Evolutionary conservation across 2,329 filamentous ascomycete genomes (phyloP), one percentile per base, ranked within the genome.

Genomic region (Sporothrix brunneoviolacea): DNA sequence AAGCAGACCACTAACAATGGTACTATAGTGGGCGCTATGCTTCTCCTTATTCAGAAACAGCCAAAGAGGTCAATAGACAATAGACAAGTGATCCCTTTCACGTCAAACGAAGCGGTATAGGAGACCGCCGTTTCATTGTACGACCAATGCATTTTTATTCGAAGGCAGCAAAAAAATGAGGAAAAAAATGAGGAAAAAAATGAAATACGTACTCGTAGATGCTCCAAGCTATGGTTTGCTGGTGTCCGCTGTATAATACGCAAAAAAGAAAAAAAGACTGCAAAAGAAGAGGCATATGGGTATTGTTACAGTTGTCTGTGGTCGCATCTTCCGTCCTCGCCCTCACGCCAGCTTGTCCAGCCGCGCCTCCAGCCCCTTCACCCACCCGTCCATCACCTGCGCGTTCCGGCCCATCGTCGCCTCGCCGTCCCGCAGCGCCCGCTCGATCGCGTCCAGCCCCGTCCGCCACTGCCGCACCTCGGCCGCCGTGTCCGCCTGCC

Each of bases 391-490:
- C 55, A 97, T 84, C n/a, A 86, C 77, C 60, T 85, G 83, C 66
- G 91, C 83, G 67, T 98, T 98, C 45, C 76, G 79, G 57, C 80
- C 80, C 72, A 94, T 85, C 4, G 82, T 77, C 24, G 72, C 72
- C 62, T 87, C 84, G 4, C 85, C 83, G 53, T 85, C 78, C 55
- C 74, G 74, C 61, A 97, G 82, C 22, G 85, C 83, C 50, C 73
- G 71, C 66, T 96, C 91, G 18, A 96, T 80, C 62, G 84, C 87
- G 54, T 83, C 80, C 15, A 97, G 67, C 0, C 89, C 88, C 51
- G 87, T 84, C 55, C 82, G 80, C 93, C 93, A 97, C 64, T 86
- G 83, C 67, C 83, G 82, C 52, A 98, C 83, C 65, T 97, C 93
- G 5, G 76, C 75, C 21, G 83, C 82, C 80, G 93, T 91, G 55